Percentiles rank a stretch among this genome's conserved stretches.
Conservation (phyloP, 805 yeast genomes). For the Pichia kluyveri region DNA sequence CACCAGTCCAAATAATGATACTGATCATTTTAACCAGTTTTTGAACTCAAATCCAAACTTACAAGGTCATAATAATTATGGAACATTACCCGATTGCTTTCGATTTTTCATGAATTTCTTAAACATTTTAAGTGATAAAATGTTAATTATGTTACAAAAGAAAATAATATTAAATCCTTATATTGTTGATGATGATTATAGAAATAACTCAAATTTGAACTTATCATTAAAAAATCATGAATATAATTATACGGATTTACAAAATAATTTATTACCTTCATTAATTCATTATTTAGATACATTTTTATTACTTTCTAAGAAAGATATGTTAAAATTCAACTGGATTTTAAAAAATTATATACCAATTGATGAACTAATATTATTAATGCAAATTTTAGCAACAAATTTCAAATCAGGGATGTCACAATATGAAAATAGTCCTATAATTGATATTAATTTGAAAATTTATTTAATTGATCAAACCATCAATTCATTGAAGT, state of each 20-base stretch:
- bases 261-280: conserved; percentile 46
- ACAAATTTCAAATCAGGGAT: conserved; percentile 36
- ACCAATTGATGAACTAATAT: conserved; percentile 49
- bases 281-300: conserved; percentile 48
- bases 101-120: conserved; percentile 12
- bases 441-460: conserved; percentile 19
- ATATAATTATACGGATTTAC: conserved; percentile 43
- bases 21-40: not conserved
- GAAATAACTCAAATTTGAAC: conserved; percentile 11
- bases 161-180: conserved; percentile 24
- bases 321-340: conserved; percentile 30
- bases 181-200: conserved; percentile 3
- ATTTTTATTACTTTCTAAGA: conserved; percentile 41
- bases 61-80: too few species aligned
- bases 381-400: conserved; percentile 42
- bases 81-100: not conserved
- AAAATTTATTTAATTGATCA: conserved; percentile 21
- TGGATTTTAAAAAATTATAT: conserved; percentile 56
- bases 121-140: conserved; percentile 48
- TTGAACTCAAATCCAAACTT: not conserved
- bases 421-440: conserved; percentile 12
- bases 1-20: not conserved
- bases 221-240: conserved; percentile 7
- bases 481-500: conserved; percentile 12
- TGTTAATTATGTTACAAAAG: conserved; percentile 33